Conservation (phyloP, 371 early-diverging fungal genomes). For the Caulochytrium protostelioides region DNA sequence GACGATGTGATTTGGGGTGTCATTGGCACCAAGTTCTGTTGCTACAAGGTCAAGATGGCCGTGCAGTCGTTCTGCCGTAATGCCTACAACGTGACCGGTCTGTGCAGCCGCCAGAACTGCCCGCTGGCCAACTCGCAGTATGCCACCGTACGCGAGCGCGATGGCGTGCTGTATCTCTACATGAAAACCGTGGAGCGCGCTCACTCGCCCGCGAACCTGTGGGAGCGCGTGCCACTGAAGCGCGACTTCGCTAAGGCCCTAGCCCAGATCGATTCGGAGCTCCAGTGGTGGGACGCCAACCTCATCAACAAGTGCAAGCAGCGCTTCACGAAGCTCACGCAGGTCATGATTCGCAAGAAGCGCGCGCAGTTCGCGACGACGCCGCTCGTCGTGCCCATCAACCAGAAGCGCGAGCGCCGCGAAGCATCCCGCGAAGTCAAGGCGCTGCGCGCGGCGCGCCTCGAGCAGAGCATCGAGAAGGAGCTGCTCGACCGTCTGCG, state of each 20-base stretch:
- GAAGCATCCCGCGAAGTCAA: slow-evolving; percentile 77
- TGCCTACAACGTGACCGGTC: slow-evolving; percentile 94
- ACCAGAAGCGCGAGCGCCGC: slow-evolving; percentile 82
- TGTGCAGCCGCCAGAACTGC: slow-evolving; percentile 91
- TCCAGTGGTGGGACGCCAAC: slow-evolving; percentile 82
- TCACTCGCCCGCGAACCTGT: slow-evolving; percentile 82
- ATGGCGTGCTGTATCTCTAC: slow-evolving; percentile 70
- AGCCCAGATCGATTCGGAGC: slow-evolving; percentile 75
- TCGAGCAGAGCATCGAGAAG: slow-evolving; percentile 91
- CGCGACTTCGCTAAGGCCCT: slow-evolving; percentile 84
- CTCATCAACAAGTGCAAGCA: slow-evolving; percentile 95
- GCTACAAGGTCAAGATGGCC: slow-evolving; percentile 85
- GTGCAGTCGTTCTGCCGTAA: slow-evolving; percentile 89
- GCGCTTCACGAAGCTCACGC: slow-evolving; percentile 88
- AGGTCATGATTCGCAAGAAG: slow-evolving; percentile 87
- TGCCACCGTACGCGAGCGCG: slow-evolving; percentile 88
- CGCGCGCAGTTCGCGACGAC: slow-evolving; percentile 65
- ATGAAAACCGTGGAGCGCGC: slow-evolving; percentile 96
- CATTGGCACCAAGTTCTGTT: slow-evolving; percentile 79
- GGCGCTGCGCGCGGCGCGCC: slow-evolving; percentile 79
- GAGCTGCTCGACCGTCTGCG: slow-evolving; percentile 88
- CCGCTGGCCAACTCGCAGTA: slow-evolving; percentile 96
- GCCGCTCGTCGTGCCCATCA: slow-evolving; percentile 14
- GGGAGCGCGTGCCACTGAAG: slow-evolving; percentile 83
- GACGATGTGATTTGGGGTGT: slow-evolving; percentile 68